Base-by-base conservation (phyloP, 2,329 filamentous ascomycete genomes). In the Aspergillus neotritici region DNA sequence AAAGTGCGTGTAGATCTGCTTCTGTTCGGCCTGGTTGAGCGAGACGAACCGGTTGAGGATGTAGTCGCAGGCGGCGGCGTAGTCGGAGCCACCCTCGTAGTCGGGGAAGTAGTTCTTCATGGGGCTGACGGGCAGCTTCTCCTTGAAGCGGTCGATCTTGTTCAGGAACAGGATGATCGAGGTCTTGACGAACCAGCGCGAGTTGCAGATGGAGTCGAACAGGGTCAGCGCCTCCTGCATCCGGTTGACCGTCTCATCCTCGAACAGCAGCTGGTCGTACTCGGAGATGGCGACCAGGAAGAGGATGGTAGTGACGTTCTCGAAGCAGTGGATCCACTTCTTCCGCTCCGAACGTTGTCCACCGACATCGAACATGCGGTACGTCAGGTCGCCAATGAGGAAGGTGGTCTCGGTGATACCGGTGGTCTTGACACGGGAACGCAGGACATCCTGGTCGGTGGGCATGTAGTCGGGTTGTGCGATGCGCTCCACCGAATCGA, bases 1-100 rank as follows among this genome's bases (percentile, higher is more conserved):
- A 73, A 98, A 98, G 72, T 97, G 93, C 47, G 93, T 98, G 78
- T 98, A 98, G 68, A 98, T 97, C 70, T 98, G 93, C 78, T 98
- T 98, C 43, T 89, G 95, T 76, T 97, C 93, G 68, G 96, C 91
- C 72, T 97, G 93, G 75, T 98, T 98, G 66, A 98, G 76, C 66
- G 87, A 93, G 61, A 97, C 93, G 71, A 98, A 98, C 65, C 93
- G 83, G 79, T 97, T 97, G 50, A 98, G 80, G 62, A 98, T 97
- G 74, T 98, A 98, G 70, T 98, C 91, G 74, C 93, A 98, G 31
- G 93, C 93, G 40, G 88, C 86, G 32, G 86, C 84, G 64, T 98
- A 98, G 71, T 98, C 91, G 57, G 94, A 86, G 57, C 93, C 93
- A 55, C 91, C 79, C 74, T 97, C 91, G 65, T 84, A 86, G 61